Evolutionary conservation across 2,329 filamentous ascomycete genomes (phyloP), one percentile per base, ranked within the genome.

Genomic region (Stagonosporopsis rhizophila): DNA sequence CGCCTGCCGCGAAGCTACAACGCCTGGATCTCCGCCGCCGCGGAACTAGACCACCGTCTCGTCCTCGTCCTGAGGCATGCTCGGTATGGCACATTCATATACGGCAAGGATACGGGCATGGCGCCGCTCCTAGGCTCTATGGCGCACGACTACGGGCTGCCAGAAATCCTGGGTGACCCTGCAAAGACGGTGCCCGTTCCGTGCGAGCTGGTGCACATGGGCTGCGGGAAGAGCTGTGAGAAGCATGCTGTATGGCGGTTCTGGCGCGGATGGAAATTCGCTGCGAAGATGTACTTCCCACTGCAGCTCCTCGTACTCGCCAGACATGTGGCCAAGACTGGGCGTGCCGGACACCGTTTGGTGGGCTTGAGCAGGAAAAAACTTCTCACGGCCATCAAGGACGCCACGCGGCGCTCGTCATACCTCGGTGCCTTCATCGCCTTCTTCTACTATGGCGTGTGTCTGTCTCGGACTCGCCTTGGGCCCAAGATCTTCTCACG

Each of bases 201-300:
- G 1, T 96, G 92, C 76, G 87, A 92, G 72, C 81, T 96, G 61
- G 90, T 95, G 3, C 92, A 96, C 77, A 91, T 92, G 86, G 89
- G 89, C 51, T 83, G 82, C 59, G 89, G 90, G 2, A 81, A 85
- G 1, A 91, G 81, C 52, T 92, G 91, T 75, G 91, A 96, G 72
- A 82, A 82, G 60, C 90, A 96, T 72, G 89, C 89, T 3, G 57
- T 88, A 20, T 83, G 82, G 56, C 85, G 91, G 32, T 90, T 94
- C 74, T 75, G 75, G 49, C 83, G 84, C 49, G 87, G 89, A 2
- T 94, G 90, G 82, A 81, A 81, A 56, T 92, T 90, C 82, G 86
- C 90, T 35, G 87, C 91, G 77, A 83, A 83, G 34, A 92, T 89
- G 17, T 94, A 96, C 69, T 79, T 93, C 1, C 91, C 91, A 0